Evolutionary conservation across 1,139 yeast species (phyloP).

Genomic region (Candida sp.): DNA sequence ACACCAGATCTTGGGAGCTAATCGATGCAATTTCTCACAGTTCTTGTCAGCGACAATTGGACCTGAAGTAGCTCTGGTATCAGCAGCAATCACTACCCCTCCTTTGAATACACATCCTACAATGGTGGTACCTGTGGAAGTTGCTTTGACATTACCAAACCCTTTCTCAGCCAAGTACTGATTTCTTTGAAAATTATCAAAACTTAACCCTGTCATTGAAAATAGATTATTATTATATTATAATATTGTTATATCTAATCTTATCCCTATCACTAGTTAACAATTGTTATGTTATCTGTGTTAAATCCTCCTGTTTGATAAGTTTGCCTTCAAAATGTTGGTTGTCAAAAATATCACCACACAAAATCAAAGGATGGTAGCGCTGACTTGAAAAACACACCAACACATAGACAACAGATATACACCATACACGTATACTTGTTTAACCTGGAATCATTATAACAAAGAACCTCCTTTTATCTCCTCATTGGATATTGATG

Average conservation of each 20-base stretch:
- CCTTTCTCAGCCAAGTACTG: slow-evolving; percentile 69
- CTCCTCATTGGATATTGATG: neutral
- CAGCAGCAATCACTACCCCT: slow-evolving; percentile 98
- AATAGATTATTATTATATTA: neutral
- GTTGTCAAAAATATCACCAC: neutral
- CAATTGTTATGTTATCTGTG: neutral
- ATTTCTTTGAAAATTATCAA: slow-evolving; percentile 92
- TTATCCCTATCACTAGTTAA: neutral
- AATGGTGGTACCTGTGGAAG: slow-evolving; percentile 98
- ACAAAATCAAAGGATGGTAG: neutral
- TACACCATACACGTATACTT: no score
- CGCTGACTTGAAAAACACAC: neutral
- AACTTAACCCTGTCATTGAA: slow-evolving; percentile 82
- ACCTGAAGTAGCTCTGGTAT: slow-evolving; percentile 97
- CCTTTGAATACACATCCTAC: slow-evolving; percentile 91
- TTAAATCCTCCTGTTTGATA: neutral
- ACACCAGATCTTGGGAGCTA: slow-evolving; percentile 96
- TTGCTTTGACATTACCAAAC: slow-evolving; percentile 76
- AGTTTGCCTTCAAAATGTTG: slow-evolving; percentile 3
- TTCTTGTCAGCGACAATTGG: slow-evolving; percentile 96
- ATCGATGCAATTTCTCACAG: slow-evolving; percentile 91
- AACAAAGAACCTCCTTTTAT: no score
- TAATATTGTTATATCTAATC: neutral
- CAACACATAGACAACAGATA: no score
- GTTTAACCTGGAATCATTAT: no score